Evolutionary conservation across 169 alveolate genomes (phyloP), one percentile per base, ranked within the genome.

Genomic region (Babesia sp.): DNA sequence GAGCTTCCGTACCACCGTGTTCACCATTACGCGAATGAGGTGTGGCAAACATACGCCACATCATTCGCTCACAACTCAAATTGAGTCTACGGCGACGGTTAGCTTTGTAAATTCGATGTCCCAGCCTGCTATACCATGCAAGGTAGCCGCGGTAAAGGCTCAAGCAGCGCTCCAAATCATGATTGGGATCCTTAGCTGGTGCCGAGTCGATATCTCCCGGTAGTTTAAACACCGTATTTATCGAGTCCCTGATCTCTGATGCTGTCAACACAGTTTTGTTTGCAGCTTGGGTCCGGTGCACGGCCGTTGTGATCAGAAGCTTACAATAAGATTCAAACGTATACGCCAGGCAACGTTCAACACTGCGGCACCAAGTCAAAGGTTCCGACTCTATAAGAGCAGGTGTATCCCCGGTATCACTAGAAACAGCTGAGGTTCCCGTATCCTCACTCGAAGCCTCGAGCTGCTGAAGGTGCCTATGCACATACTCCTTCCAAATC

Each of bases 311-410:
- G 26, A 71, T 48, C 67, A 79, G 83, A 12, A 70, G 64, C 63
- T 71, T 70, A 50, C 87, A 79, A 56, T 66, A 79, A 11, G 68
- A 79, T 83, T 71, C 78, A 44, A 79, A 79, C 28, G 87, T 72
- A 64, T 79, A 70, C 22, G 81, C 87, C 24, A 79, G 11, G 46
- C 75, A 42, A 11, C 87, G 87, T n/a, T 79, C 87, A 2, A 79
- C 31, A 39, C 77, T 68, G 29, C 41, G 54, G 26, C 87, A 79
- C 87, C 87, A 70, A 18, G 76, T 3, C 77, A 54, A 36, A 20
- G 66, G 45, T 20, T 76, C 70, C 20, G 70, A 8, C 6, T 45
- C 71, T 22, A 55, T 12, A 16, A 22, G 28, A 11, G 37, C 78
- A 11, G 55, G n/a, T 12, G 24, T 22, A 16, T 41, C 51, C 26